Base-by-base conservation (phyloP, 2,329 filamentous ascomycete genomes). In the Monilinia polystroma region DNA sequence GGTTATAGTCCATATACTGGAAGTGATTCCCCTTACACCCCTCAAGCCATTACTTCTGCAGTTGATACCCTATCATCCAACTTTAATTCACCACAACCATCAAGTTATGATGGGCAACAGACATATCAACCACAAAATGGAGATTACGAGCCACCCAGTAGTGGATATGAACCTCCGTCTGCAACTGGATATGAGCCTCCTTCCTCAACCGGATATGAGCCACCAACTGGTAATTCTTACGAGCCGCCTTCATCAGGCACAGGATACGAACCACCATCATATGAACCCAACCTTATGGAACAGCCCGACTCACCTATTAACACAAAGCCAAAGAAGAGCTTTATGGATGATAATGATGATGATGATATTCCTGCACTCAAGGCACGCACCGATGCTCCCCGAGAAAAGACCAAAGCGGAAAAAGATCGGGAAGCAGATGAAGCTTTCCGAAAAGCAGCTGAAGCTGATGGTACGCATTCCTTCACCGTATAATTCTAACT, bases 371-470 rank as follows among this genome's bases (percentile, higher is more conserved):
- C 86, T 43, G 80, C 80, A 8, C 70, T 80, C 54, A 81, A 77
- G 53, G 68, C 70, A 12, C 63, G 71, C 18, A 76, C 79, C 51
- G 80, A 81, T 45, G 56, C 73, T n/a, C 75, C 72, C 52, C 80
- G 81, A 41, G 84, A 81, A 38, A 89, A 90, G 76, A 84, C 79
- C 2, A 88, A 89, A 76, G 80, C 84, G 51, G 88, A 90, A 16
- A 89, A 87, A 73, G 91, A 96, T 73, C 84, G 86, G 32, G 90
- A 92, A 77, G 93, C 93, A 58, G 90, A 92, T 67, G 93, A 96
- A 73, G 88, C 92, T 76, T 92, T 97, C 81, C 86, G 88, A 66
- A 92, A 89, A 77, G 92, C 91, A 35, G 94, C 92, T 0, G 93
- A 90, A 74, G 87, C 88, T 78, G 87, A 90, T 79, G 85, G 86